Evolutionary conservation across 1,284 basidiomycete genomes (phyloP).

Genomic region (Rhodotorula sp.): DNA sequence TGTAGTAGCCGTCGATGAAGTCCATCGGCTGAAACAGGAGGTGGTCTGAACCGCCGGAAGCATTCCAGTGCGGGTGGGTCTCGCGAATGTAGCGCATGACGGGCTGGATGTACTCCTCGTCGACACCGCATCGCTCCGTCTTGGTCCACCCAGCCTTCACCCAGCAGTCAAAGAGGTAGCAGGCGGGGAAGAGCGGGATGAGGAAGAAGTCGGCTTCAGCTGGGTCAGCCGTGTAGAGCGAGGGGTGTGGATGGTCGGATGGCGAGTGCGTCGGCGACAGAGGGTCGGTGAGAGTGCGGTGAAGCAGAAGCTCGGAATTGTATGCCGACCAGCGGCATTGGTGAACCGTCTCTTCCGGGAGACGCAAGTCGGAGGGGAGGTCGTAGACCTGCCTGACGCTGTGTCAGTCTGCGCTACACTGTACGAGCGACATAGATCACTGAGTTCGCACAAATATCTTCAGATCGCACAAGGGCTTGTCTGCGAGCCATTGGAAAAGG

Average conservation of each 20-base stretch:
- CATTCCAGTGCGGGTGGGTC: slow-evolving; percentile 17
- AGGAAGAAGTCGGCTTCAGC: slow-evolving; percentile 35
- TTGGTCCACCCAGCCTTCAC: slow-evolving; percentile 35
- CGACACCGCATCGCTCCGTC: slow-evolving; percentile 33
- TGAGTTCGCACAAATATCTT: slow-evolving; percentile 20
- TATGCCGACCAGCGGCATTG: slow-evolving; percentile 42
- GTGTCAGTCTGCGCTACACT: too few relatives aligned
- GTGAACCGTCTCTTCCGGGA: slow-evolving; percentile 17
- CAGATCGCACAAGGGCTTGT: slow-evolving; percentile 22
- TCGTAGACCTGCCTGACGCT: slow-evolving; percentile 22
- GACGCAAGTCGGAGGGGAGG: slow-evolving; percentile 24
- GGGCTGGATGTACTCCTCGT: slow-evolving; percentile 30
- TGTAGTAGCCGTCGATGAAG: slow-evolving; percentile 35
- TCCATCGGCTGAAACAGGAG: slow-evolving; percentile 36
- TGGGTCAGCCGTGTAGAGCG: slow-evolving; percentile 19
- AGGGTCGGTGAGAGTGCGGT: slow-evolving; percentile 14
- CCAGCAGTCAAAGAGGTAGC: slow-evolving; percentile 39
- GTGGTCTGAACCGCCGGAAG: slow-evolving; percentile 27
- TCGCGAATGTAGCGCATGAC: slow-evolving; percentile 21
- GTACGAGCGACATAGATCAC: not conserved
- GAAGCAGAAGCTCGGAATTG: slow-evolving; percentile 37
- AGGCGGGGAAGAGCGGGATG: slow-evolving; percentile 38
- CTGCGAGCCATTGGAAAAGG: not conserved
- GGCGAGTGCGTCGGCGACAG: not conserved
- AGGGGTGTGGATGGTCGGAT: not conserved